Conservation (phyloP, 1,284 basidiomycete species). For the Phellopilus nigrolimitatus region DNA sequence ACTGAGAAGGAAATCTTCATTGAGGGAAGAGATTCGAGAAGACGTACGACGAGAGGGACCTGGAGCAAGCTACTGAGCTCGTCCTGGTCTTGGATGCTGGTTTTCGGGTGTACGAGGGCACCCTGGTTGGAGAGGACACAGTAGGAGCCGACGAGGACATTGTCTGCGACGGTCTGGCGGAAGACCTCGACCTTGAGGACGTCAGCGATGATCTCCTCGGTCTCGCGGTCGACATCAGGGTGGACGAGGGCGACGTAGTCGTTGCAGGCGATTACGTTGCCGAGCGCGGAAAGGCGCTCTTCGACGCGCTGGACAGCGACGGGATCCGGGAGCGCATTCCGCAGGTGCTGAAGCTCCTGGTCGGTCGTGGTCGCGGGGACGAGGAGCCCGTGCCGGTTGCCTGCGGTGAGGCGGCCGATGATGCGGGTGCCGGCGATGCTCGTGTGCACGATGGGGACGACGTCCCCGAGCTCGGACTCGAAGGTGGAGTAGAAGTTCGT, state of each 20-base stretch:
- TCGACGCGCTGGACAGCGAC: constrained; percentile 96
- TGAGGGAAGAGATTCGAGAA: not conserved
- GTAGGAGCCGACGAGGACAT: constrained; percentile 96
- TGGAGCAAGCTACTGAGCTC: constrained; percentile 94
- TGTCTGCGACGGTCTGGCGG: constrained; percentile 94
- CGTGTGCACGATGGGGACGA: constrained; percentile 96
- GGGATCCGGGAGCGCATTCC: constrained; percentile 91
- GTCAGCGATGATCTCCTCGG: constrained; percentile 99
- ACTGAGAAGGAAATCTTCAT: not conserved
- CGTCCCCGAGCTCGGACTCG: constrained; percentile 89
- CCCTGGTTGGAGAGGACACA: constrained; percentile 95
- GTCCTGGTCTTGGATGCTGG: constrained; percentile 95
- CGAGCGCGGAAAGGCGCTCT: constrained; percentile 92
- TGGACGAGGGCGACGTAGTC: constrained; percentile 97
- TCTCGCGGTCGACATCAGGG: constrained; percentile 97
- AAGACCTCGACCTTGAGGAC: constrained; percentile 99
- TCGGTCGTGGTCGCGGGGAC: constrained; percentile 96
- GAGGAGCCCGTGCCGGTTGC: constrained; percentile 93
- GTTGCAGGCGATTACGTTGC: constrained; percentile 98
- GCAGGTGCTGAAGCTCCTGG: constrained; percentile 96
- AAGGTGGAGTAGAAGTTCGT: constrained; percentile 99
- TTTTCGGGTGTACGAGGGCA: constrained; percentile 96
- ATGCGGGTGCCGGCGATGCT: constrained; percentile 95
- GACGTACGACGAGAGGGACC: constrained; percentile 86
- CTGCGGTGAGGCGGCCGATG: constrained; percentile 89